These are phyloP conservation scores for Coemansia sp. DNA, from an alignment of 192 early-diverging fungal species.

Conservation along the genomic window DNA sequence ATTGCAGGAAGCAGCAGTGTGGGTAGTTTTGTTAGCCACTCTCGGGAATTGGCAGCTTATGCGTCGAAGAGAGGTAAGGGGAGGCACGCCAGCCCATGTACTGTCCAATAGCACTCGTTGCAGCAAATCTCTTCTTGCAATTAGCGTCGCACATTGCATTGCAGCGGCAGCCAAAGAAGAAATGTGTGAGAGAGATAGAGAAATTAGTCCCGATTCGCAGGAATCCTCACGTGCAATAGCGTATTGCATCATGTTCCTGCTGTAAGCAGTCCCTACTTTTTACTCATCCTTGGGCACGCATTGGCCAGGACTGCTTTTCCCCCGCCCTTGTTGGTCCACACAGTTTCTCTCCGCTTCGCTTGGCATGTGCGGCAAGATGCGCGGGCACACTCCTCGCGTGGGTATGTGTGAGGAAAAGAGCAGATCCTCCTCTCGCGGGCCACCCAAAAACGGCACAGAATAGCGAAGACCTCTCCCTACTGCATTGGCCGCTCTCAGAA, in stretches of 20 bases:
- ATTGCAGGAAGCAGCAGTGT: neutral
- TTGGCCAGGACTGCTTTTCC: slow-evolving; percentile 1
- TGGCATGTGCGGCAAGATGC: neutral
- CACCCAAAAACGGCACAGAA: neutral
- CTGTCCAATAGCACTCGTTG: neutral
- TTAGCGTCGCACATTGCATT: neutral
- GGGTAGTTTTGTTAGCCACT: neutral
- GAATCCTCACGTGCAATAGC: slow-evolving; percentile 1
- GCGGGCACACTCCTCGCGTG: neutral
- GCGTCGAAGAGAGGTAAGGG: neutral
- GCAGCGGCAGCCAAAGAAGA: neutral
- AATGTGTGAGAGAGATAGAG: neutral
- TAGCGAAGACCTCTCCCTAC: neutral
- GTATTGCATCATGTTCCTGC: neutral
- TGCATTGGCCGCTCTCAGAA: neutral
- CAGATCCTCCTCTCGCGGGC: neutral
- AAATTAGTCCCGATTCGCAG: slow-evolving; percentile 1
- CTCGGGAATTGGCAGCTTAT: neutral
- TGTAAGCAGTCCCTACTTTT: neutral
- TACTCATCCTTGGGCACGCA: neutral
- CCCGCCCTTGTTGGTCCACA: neutral
- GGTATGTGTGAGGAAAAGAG: neutral
- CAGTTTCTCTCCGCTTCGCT: neutral
- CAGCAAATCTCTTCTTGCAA: neutral
- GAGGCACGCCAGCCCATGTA: neutral